Evolutionary conservation across 306 rosid species (phyloP).

Genomic region (Begonia loranthoides): DNA sequence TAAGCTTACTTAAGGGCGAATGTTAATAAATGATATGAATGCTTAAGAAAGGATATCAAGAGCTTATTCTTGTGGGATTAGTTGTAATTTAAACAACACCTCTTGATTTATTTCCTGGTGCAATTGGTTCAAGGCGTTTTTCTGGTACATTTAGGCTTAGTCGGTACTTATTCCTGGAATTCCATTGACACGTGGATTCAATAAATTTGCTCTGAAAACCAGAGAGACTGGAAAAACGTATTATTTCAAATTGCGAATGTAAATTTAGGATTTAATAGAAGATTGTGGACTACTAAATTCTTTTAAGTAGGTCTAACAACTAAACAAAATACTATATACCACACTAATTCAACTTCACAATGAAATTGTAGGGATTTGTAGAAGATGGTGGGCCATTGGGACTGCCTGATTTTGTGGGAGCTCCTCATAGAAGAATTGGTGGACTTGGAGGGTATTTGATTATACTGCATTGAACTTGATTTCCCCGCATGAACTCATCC

Average conservation of each 20-base stretch:
- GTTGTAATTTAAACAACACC: no score
- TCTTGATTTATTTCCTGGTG: no score
- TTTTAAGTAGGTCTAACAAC: not conserved
- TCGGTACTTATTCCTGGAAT: not conserved
- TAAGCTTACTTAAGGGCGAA: no score
- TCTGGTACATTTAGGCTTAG: no score
- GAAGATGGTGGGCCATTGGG: conserved; percentile 67
- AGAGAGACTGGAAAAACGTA: not conserved
- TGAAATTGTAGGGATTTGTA: conserved; percentile 39
- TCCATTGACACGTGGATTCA: not conserved
- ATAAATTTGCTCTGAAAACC: not conserved
- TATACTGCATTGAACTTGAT: conserved; percentile 1
- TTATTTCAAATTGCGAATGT: not conserved
- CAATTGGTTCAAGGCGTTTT: no score
- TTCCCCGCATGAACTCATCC: not conserved
- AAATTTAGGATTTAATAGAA: no score
- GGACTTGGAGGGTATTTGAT: conserved; percentile 44
- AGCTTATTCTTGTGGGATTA: no score
- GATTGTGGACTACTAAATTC: not conserved
- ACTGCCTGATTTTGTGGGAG: conserved; percentile 58
- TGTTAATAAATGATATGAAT: no score
- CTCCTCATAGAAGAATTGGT: conserved; percentile 50
- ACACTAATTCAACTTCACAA: not conserved
- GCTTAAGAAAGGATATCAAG: no score
- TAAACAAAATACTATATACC: not conserved